These are phyloP conservation scores for Calonectria naviculata DNA, from an alignment of 2,329 filamentous ascomycete species.

Conservation along the genomic window DNA sequence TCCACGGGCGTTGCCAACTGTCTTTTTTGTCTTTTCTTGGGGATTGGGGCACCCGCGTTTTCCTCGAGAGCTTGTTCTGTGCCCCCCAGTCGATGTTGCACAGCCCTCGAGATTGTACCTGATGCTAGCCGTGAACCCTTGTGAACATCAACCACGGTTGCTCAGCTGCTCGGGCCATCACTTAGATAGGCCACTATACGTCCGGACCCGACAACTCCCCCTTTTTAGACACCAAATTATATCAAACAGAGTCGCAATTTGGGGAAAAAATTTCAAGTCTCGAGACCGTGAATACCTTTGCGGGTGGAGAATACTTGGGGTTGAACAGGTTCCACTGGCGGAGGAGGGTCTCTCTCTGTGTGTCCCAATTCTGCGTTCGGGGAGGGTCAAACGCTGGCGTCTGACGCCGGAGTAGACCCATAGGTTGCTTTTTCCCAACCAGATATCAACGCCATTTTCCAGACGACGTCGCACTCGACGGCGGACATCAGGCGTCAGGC, in stretches of 20 bases:
- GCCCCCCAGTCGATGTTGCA: neutral
- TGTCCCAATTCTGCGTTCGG: neutral
- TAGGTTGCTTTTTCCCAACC: neutral
- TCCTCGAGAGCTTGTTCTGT: neutral
- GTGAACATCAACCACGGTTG: neutral
- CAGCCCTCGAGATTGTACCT: neutral
- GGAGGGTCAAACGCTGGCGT: neutral
- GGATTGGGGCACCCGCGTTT: slow-evolving; percentile 3
- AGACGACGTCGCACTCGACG: neutral
- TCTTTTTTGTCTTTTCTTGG: neutral
- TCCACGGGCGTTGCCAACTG: neutral
- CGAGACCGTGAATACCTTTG: neutral
- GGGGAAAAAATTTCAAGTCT: neutral
- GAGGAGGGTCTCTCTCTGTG: slow-evolving; percentile 3
- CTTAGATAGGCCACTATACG: neutral
- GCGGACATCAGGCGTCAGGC: neutral
- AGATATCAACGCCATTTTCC: neutral
- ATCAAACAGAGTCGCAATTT: neutral
- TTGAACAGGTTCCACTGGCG: neutral
- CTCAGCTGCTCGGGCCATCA: neutral
- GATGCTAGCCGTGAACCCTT: neutral
- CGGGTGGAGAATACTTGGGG: neutral
- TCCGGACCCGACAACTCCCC: neutral
- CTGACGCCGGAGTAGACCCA: neutral
- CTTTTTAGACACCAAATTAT: neutral